Evolutionary conservation across 768 basidiomycete genomes (phyloP).

Genomic region (Russula sp.): DNA sequence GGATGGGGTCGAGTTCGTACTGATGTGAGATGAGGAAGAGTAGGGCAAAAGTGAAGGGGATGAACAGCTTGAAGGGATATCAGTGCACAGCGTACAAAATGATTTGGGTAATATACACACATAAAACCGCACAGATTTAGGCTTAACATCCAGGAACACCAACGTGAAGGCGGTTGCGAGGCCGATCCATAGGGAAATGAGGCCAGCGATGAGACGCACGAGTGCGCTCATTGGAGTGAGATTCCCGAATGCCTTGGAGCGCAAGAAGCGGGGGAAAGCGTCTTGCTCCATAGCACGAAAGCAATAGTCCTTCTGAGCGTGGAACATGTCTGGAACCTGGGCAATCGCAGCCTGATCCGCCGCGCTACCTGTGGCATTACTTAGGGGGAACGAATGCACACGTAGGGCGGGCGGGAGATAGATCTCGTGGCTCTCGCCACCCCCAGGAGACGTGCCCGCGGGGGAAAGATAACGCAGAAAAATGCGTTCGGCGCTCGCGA

Average conservation of each 20-base stretch:
- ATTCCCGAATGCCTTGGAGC: slow-evolving; percentile 98
- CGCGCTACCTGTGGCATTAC: slow-evolving; percentile 63
- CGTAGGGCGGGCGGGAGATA: slow-evolving; percentile 93
- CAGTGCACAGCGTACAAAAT: slow-evolving; percentile 13
- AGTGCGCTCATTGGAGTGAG: slow-evolving; percentile 87
- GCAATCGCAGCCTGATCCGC: slow-evolving; percentile 74
- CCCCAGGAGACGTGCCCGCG: slow-evolving; percentile 65
- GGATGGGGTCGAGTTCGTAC: slow-evolving; percentile 94
- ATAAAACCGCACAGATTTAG: slow-evolving; percentile 90
- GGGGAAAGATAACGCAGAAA: slow-evolving; percentile 91
- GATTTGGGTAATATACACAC: slow-evolving; percentile 47
- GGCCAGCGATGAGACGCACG: slow-evolving; percentile 76
- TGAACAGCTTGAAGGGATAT: slow-evolving; percentile 61
- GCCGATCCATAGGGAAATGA: slow-evolving; percentile 92
- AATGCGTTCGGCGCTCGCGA: slow-evolving; percentile 93
- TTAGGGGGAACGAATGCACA: slow-evolving; percentile 85
- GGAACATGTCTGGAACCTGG: slow-evolving; percentile 93
- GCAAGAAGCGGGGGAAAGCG: slow-evolving; percentile 88
- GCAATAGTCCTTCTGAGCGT: slow-evolving; percentile 94
- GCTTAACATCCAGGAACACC: slow-evolving; percentile 88
- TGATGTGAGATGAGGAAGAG: slow-evolving; percentile 93
- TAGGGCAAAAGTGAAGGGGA: slow-evolving; percentile 85
- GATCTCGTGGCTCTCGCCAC: slow-evolving; percentile 92
- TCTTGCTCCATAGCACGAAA: slow-evolving; percentile 96
- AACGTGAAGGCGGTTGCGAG: slow-evolving; percentile 85